Conservation (phyloP, 192 early-diverging fungal genomes). For the Coemansia sp. region DNA sequence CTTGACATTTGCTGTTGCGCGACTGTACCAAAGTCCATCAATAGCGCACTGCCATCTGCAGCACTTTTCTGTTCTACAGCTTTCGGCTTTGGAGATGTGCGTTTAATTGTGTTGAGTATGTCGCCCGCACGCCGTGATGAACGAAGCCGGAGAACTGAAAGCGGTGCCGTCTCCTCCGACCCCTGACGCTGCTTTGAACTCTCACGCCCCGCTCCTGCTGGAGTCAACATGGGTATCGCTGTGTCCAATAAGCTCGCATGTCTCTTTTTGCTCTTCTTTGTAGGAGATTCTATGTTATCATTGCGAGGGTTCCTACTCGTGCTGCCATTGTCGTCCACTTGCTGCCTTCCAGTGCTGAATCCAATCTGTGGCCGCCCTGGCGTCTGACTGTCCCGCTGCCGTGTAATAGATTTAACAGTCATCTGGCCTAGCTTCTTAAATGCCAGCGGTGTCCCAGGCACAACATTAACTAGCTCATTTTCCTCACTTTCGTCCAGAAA, state of each 20-base stretch:
- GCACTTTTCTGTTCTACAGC: background rate
- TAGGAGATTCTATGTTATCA: constrained; percentile 28
- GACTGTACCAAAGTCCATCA: constrained; percentile 1
- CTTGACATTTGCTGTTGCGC: background rate
- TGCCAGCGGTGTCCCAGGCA: constrained; percentile 40
- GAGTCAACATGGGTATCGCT: constrained; percentile 18
- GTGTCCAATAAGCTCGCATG: background rate
- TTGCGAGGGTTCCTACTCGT: constrained; percentile 14
- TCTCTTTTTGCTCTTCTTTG: constrained; percentile 23
- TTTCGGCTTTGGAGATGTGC: background rate
- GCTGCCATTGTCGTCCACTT: background rate
- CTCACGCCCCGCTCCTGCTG: background rate
- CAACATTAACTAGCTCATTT: constrained; percentile 29
- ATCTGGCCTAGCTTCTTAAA: constrained; percentile 38
- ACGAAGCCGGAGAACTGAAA: constrained; percentile 26
- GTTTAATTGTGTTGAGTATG: constrained; percentile 37
- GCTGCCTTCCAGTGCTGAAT: background rate
- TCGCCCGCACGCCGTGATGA: constrained; percentile 24
- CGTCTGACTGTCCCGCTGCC: constrained; percentile 45
- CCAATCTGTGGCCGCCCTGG: constrained; percentile 18
- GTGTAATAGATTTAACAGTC: constrained; percentile 42
- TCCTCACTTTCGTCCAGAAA: constrained; percentile 49
- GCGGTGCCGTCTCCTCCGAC: constrained; percentile 10
- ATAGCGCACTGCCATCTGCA: background rate
- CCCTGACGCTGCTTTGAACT: background rate